phyloP scores from a whole-genome alignment of 352 stramenopile genomes.

The Globisporangium rhizosaccharum region DNA sequence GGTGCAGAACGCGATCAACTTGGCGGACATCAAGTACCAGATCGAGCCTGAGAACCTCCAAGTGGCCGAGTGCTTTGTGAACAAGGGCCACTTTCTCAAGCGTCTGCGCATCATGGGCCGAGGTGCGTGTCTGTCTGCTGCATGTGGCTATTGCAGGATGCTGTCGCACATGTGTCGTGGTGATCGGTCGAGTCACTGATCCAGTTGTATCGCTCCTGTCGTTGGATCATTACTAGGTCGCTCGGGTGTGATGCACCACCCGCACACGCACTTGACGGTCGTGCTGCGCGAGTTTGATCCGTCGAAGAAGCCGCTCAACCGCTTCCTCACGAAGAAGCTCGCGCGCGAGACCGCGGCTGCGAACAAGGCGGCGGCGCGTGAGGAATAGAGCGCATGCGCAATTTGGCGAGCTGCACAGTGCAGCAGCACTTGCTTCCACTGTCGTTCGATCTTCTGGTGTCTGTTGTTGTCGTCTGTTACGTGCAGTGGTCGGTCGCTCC shows the following conservation, averaged over 20 bases:
- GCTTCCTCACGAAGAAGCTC: slow-evolving; percentile 69
- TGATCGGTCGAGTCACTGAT: neutral
- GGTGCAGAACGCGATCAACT: slow-evolving; percentile 83
- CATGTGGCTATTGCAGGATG: neutral
- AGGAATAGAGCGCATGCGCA: slow-evolving; percentile 27
- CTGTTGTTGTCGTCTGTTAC: too few species aligned
- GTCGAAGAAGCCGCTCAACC: slow-evolving; percentile 70
- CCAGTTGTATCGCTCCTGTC: slow-evolving; percentile 6
- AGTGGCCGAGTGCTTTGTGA: slow-evolving; percentile 81
- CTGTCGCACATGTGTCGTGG: too few species aligned
- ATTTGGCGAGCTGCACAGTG: neutral
- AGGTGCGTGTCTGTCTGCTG: slow-evolving; percentile 25
- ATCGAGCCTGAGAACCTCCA: slow-evolving; percentile 83
- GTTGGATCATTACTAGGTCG: slow-evolving; percentile 30
- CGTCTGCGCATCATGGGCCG: slow-evolving; percentile 80
- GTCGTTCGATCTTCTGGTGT: too few species aligned
- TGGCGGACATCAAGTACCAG: slow-evolving; percentile 86
- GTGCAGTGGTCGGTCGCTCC: too few species aligned
- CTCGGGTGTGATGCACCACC: slow-evolving; percentile 82
- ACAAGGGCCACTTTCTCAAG: slow-evolving; percentile 82
- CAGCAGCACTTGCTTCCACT: too few species aligned
- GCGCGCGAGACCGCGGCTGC: slow-evolving; percentile 37
- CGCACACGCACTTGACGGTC: slow-evolving; percentile 76
- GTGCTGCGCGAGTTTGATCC: slow-evolving; percentile 76
- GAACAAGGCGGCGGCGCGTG: slow-evolving; percentile 12